These are phyloP conservation scores for Penicillium soppii DNA, from an alignment of 495 filamentous ascomycete species.

Conservation along the genomic window DNA sequence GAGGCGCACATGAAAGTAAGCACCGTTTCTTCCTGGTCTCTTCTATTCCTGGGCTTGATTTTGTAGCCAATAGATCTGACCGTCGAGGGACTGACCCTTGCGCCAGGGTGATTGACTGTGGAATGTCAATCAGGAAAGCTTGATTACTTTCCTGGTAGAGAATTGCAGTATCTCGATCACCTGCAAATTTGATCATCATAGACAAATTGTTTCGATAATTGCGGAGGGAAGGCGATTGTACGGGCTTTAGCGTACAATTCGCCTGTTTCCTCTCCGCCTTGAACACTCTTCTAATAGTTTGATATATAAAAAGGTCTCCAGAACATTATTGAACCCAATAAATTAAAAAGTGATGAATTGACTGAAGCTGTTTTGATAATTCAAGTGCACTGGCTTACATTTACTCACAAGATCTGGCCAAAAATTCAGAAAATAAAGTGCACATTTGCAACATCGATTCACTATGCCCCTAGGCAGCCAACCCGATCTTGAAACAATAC, in stretches of 20 bases:
- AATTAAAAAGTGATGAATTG: too few species aligned
- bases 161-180: conserved; percentile 33
- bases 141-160: conserved; percentile 50
- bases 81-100: conserved; percentile 17
- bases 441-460: neutral
- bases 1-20: conserved; percentile 33
- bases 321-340: too few species aligned
- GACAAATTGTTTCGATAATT: too few species aligned
- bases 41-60: neutral
- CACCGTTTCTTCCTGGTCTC: conserved; percentile 8
- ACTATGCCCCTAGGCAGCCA: conserved; percentile 5
- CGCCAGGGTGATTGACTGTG: conserved; percentile 55
- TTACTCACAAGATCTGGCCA: too few species aligned
- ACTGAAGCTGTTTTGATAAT: too few species aligned
- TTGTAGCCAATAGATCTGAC: neutral
- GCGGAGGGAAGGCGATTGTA: too few species aligned
- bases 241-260: too few species aligned
- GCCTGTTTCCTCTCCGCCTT: too few species aligned
- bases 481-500: conserved; percentile 5
- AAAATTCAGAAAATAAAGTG: too few species aligned
- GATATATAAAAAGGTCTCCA: too few species aligned
- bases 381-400: neutral
- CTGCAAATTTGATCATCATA: too few species aligned
- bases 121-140: conserved; percentile 62
- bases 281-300: too few species aligned